Conservation (phyloP, 2,329 filamentous ascomycete genomes). For the Nemania bipapillata region DNA sequence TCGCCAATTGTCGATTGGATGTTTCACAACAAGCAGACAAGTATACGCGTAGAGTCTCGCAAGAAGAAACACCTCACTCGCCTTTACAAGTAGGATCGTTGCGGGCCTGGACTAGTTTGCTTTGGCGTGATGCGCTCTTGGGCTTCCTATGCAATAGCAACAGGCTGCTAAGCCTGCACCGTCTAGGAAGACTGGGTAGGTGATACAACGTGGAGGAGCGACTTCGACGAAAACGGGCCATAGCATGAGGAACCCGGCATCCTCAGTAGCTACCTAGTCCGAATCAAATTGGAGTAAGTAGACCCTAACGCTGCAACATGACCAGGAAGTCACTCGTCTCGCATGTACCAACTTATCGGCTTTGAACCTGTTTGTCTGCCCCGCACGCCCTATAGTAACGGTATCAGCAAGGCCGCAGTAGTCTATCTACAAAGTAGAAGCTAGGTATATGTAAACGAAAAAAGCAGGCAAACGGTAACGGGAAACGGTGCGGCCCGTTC, state of each 20-base stretch:
- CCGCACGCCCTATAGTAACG: conserved; percentile 1
- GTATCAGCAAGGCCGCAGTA: not conserved
- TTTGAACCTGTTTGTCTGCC: conserved; percentile 15
- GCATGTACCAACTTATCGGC: not conserved
- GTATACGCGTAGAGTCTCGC: not conserved
- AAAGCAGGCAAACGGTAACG: not conserved
- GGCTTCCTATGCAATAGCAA: conserved; percentile 10
- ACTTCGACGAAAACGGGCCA: conserved; percentile 25
- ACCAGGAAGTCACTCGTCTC: conserved; percentile 26
- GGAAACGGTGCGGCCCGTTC: conserved; percentile 24
- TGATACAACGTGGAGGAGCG: not conserved
- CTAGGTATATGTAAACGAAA: not conserved
- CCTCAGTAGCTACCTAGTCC: not conserved
- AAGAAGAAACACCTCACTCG: not conserved
- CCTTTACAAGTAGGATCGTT: not conserved
- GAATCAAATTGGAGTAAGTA: conserved; percentile 24
- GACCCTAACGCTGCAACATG: conserved; percentile 17
- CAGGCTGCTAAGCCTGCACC: not conserved
- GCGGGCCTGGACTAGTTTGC: not conserved
- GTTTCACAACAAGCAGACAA: not conserved
- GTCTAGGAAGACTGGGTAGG: conserved; percentile 8
- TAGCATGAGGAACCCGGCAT: conserved; percentile 17
- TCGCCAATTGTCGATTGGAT: not conserved
- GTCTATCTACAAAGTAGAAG: no score
- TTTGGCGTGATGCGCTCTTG: conserved; percentile 1